Conservation (phyloP, 2,329 filamentous ascomycete species). For the Talaromyces sp. region DNA sequence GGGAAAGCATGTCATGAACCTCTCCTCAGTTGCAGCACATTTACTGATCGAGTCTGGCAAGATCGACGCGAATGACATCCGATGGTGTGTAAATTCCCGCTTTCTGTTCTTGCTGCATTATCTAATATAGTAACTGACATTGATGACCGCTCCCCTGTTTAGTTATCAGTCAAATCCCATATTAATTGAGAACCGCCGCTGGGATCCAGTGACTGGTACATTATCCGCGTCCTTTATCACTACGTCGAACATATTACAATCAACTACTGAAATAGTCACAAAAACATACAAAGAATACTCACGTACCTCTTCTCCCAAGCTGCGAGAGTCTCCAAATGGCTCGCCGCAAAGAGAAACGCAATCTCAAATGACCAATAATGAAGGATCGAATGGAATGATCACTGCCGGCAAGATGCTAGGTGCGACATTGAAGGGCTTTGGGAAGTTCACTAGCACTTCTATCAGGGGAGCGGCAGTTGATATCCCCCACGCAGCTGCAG, state of each 20-base stretch:
- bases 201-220: constrained; percentile 35
- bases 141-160: background rate
- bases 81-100: constrained; percentile 15
- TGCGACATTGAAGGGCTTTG: constrained; percentile 10
- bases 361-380: too few species aligned
- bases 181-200: constrained; percentile 37
- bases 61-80: constrained; percentile 14
- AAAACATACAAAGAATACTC: too few species aligned
- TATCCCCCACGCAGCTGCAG: constrained; percentile 36
- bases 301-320: too few species aligned
- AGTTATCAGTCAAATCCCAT: constrained; percentile 34
- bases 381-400: too few species aligned
- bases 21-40: constrained; percentile 30
- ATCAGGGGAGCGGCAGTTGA: constrained; percentile 36
- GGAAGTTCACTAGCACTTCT: constrained; percentile 19
- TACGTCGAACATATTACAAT: too few species aligned
- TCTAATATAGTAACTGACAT: background rate
- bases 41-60: constrained; percentile 26
- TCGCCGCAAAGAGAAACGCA: too few species aligned
- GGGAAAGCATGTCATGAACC: constrained; percentile 9
- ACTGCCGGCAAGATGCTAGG: too few species aligned
- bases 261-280: too few species aligned
- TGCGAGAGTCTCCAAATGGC: too few species aligned
- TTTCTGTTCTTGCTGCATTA: background rate
- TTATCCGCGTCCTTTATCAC: constrained; percentile 17